Evolutionary conservation across 371 early-diverging fungal genomes (phyloP), one percentile per base, ranked within the genome.

Genomic region (Syncephalastrum monosporum): DNA sequence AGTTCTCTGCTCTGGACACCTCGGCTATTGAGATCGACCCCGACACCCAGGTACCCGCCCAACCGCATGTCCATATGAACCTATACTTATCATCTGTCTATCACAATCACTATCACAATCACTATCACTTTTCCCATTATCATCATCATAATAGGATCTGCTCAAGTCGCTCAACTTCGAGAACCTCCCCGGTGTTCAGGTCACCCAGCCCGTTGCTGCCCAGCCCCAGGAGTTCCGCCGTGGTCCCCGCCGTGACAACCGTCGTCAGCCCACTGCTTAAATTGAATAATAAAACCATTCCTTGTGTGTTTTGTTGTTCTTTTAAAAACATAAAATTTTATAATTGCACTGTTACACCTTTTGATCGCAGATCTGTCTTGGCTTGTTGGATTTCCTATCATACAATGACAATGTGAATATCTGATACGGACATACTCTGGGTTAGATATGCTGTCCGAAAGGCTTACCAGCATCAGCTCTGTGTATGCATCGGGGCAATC

Each of bases 111-210:
- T 21, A n/a, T n/a, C n/a, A n/a, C n/a, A n/a, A n/a, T n/a, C 2
- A 21, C 2, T 21, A 21, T 21, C 21, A 21, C 21, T 21, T 1
- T 21, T 21, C 21, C 21, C 2, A 21, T 21, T 21, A 21, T 21
- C 2, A 21, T 21, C 21, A 21, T 21, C 0, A 21, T 47, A 50
- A 59, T 76, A 94, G 93, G 92, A 89, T 57, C 89, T 98, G 74
- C 90, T 98, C 79, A 95, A 96, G 90, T 84, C 94, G 57, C 83
- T 96, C 72, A 93, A 93, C 94, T 88, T 95, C 73, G 97, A 95
- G 66, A 85, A 85, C 71, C 81, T 92, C 58, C 67, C 83, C 46
- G 86, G 88, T 65, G 83, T 91, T 62, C 78, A 81, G 64, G 88
- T 87, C 66, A 70, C 79, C 57, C 68, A 60, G 41, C 79, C 79